Evolutionary conservation across 345 rosid species (phyloP), one percentile per base, ranked within the genome.

Genomic region (Alliaria petiolata): DNA sequence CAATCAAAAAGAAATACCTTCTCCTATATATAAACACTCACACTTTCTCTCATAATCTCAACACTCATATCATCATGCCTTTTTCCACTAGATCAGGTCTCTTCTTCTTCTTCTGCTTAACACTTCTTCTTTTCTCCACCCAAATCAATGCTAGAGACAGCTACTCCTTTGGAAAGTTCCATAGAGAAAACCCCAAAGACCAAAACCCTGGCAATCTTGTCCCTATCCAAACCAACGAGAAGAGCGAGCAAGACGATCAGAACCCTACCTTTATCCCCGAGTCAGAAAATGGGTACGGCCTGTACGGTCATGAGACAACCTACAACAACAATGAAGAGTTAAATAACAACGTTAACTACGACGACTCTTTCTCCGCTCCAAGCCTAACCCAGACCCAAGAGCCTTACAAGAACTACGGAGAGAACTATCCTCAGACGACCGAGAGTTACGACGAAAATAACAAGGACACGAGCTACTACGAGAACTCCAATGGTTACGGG

Each of bases 71-170:
- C 62, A 69, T 25, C n/a, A 81, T 81, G 82, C 52, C 81, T 30
- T 49, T 66, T 58, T 50, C 80, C 38, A 67, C 60, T 26, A 69
- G 42, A 66, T 10, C 67, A 49, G 0, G 67, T 53, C 46, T 73
- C 67, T 22, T 69, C 65, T 11, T 81, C 62, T 20, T 22, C 25
- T 22, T 22, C n/a, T 26, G 60, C n/a, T n/a, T 64, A 20, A 13
- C 63, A 40, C 4, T 76, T 17, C n/a, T 53, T 75, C 25, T 69
- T 11, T 65, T 53, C 62, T 47, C 52, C 40, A 8, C 62, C 19
- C 81, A 65, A 50, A 76, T 31, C 71, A 62, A 43, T 47, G 82
- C 81, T 15, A 79, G 81, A 69, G 62, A 72, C 15, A 71, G 65
- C 60, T 61, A 50, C 16, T 69, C 70, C 49, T 79, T 79, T 70